Evolutionary conservation across 1,284 basidiomycete genomes (phyloP).

Genomic region (Puccinia hordei): DNA sequence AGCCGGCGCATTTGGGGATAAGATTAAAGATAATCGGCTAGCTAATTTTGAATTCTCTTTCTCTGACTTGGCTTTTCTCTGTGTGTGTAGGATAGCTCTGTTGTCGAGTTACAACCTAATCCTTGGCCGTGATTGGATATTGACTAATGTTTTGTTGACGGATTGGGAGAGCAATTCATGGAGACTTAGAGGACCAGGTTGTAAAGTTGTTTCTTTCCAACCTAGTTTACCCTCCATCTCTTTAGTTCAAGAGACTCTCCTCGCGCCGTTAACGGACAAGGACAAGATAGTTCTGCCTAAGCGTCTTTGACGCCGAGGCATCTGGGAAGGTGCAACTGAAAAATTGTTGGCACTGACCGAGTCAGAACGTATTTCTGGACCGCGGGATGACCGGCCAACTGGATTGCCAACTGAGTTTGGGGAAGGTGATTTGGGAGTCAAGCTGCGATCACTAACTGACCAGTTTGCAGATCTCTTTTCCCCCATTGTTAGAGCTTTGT

Average conservation of each 20-base stretch:
- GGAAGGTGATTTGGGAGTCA: background rate
- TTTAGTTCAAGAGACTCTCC: too few relatives aligned
- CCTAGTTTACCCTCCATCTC: background rate
- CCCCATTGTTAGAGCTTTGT: background rate
- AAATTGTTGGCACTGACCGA: too few relatives aligned
- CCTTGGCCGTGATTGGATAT: conserved; percentile 4
- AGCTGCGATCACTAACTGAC: background rate
- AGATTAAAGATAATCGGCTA: background rate
- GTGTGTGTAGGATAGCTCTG: background rate
- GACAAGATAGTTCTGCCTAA: too few relatives aligned
- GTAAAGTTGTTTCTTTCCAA: background rate
- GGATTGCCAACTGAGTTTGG: background rate
- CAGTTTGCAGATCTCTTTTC: background rate
- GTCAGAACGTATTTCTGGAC: background rate
- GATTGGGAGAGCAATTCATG: conserved; percentile 6
- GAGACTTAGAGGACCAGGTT: background rate
- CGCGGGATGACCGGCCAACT: background rate
- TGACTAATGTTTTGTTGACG: background rate
- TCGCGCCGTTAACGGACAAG: too few relatives aligned
- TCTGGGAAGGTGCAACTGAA: too few relatives aligned
- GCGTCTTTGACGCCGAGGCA: too few relatives aligned
- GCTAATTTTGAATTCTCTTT: background rate
- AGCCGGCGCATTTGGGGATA: background rate
- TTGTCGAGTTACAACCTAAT: background rate
- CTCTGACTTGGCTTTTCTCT: background rate